Percentiles rank a stretch among this genome's conserved stretches.
phyloP scores from a whole-genome alignment of 1,284 basidiomycete species.

The Pseudozyma sp. region DNA sequence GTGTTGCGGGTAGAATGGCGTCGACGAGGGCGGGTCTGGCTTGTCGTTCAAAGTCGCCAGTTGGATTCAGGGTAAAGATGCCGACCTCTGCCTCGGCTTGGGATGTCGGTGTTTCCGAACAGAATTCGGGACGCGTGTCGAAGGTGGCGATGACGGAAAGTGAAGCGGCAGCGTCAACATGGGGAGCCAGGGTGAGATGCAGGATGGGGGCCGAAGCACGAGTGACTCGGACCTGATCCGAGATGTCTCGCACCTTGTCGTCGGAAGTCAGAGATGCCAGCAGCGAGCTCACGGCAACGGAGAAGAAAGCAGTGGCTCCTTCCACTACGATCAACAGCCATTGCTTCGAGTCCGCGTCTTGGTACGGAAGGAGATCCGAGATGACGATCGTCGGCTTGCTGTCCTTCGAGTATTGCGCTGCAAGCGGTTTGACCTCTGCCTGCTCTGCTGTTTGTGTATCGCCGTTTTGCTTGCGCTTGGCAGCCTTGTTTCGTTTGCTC shows the following conservation, averaged over 20 bases:
- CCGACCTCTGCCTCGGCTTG: conserved; percentile 18
- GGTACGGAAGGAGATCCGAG: conserved; percentile 42
- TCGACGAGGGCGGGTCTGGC: conserved; percentile 14
- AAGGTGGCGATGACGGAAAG: conserved; percentile 31
- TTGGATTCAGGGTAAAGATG: conserved; percentile 17
- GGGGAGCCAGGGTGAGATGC: conserved; percentile 21
- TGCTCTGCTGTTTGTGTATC: conserved; percentile 9
- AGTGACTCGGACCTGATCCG: conserved; percentile 28
- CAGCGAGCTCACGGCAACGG: conserved; percentile 38
- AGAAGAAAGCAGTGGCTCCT: conserved; percentile 58
- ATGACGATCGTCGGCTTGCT: conserved; percentile 50
- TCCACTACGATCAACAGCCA: conserved; percentile 55
- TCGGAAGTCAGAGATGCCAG: conserved; percentile 13
- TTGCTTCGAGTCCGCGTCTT: conserved; percentile 21
- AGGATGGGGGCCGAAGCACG: conserved; percentile 48
- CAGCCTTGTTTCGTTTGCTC: conserved; percentile 44
- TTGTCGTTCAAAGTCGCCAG: conserved; percentile 23
- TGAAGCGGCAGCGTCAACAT: background rate
- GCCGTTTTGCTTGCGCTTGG: conserved; percentile 33
- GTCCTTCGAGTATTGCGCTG: conserved; percentile 36
- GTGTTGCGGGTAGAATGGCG: conserved; percentile 27
- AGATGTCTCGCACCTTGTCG: conserved; percentile 33
- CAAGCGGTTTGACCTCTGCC: conserved; percentile 18
- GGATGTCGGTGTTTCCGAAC: conserved; percentile 5
- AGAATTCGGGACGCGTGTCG: conserved; percentile 45